These are phyloP conservation scores for Coemansia sp. DNA, from an alignment of 371 early-diverging fungal species.

Conservation along the genomic window DNA sequence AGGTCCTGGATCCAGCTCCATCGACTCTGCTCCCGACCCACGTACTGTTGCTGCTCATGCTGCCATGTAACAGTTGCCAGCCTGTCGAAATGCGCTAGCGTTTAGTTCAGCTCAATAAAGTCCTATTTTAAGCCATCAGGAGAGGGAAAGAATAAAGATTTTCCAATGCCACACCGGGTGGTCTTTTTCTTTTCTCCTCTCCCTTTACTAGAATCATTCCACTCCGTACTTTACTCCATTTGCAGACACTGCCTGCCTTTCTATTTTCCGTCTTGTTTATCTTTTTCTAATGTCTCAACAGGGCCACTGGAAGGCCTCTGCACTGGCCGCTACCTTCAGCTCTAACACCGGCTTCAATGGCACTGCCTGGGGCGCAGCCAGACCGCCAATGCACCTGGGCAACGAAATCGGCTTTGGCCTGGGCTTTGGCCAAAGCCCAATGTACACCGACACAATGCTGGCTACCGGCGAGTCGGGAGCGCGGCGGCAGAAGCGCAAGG, in stretches of 20 bases:
- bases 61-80: neutral
- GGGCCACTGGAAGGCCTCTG: constrained; percentile 42
- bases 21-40: neutral
- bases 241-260: neutral
- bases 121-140: too few relatives aligned
- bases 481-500: constrained; percentile 43
- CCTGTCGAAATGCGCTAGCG: too few relatives aligned
- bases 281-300: constrained; percentile 38
- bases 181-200: constrained; percentile 1
- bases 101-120: neutral
- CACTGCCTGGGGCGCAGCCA: constrained; percentile 43
- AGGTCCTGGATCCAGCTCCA: neutral
- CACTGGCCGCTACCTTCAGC: constrained; percentile 43
- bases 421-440: constrained; percentile 29
- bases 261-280: neutral
- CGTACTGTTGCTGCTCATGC: neutral
- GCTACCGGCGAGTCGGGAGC: constrained; percentile 7
- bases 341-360: constrained; percentile 34
- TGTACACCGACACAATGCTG: constrained; percentile 4
- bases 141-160: too few relatives aligned
- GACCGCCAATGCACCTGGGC: constrained; percentile 21
- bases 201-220: neutral
- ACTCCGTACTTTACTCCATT: neutral
- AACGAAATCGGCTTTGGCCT: constrained; percentile 33
- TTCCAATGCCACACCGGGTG: neutral